Conservation (phyloP, 2,329 filamentous ascomycete genomes). For the Diaporthe batatas region DNA sequence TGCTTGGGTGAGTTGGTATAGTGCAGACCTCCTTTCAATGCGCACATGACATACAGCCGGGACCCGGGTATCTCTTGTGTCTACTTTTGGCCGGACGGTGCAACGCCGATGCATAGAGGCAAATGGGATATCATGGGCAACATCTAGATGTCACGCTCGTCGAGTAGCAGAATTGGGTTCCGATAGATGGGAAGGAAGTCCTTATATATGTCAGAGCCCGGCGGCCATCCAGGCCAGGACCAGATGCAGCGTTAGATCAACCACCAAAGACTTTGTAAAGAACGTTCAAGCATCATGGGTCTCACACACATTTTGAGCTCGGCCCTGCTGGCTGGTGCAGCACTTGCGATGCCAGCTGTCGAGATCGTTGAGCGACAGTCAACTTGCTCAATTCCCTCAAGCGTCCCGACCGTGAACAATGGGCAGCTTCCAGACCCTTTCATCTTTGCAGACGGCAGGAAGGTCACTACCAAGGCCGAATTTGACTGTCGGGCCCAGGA, state of each 20-base stretch:
- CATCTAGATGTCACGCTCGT: neutral
- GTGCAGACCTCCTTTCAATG: neutral
- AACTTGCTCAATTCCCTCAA: conserved; percentile 52
- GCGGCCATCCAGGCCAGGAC: neutral
- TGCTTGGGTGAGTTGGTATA: neutral
- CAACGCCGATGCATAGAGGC: neutral
- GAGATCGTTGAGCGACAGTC: conserved; percentile 53
- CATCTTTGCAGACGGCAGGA: conserved; percentile 57
- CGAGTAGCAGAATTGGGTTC: conserved; percentile 25
- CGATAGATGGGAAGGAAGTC: conserved; percentile 1
- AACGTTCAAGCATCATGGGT: conserved; percentile 5
- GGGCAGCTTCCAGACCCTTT: conserved; percentile 63
- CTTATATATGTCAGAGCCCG: conserved; percentile 5
- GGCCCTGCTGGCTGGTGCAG: conserved; percentile 51
- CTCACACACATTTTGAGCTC: conserved; percentile 15
- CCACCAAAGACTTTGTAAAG: neutral
- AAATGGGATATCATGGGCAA: neutral
- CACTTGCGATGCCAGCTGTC: conserved; percentile 51
- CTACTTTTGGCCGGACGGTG: conserved; percentile 4
- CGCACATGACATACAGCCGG: neutral
- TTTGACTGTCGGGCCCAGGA: conserved; percentile 64
- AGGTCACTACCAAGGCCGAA: conserved; percentile 59
- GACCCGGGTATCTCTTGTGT: neutral
- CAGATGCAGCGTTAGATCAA: neutral
- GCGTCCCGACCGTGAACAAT: conserved; percentile 53